Evolutionary conservation across 371 early-diverging fungal species (phyloP).

Genomic region (Conidiobolus incongruus): DNA sequence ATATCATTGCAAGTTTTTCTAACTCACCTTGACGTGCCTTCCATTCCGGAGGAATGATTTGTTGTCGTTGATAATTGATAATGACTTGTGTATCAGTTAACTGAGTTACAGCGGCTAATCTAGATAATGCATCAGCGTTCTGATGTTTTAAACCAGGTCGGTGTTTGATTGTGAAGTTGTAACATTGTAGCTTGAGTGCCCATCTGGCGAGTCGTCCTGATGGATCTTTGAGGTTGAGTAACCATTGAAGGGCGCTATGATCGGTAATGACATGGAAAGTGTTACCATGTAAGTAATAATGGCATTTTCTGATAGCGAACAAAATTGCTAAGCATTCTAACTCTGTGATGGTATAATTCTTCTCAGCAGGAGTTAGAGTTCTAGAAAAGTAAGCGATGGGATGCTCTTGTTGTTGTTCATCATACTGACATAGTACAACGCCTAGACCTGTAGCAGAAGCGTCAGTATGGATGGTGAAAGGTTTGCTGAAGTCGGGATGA

Average conservation of each 20-base stretch:
- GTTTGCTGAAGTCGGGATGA: slow-evolving; percentile 9
- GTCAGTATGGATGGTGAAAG: slow-evolving; percentile 10
- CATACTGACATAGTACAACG: slow-evolving; percentile 10
- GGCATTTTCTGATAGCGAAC: slow-evolving; percentile 6
- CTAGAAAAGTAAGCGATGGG: slow-evolving; percentile 2
- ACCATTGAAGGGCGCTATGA: slow-evolving; percentile 4
- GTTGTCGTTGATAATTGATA: too few species aligned
- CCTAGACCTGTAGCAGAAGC: slow-evolving; percentile 11
- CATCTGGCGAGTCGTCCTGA: slow-evolving; percentile 3
- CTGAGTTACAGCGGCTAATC: too few species aligned
- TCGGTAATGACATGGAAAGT: slow-evolving; percentile 6
- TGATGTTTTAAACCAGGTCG: too few species aligned
- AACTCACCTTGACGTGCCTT: too few species aligned
- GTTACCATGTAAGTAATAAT: slow-evolving; percentile 5
- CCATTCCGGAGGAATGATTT: too few species aligned
- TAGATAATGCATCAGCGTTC: too few species aligned
- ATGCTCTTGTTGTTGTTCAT: neutral
- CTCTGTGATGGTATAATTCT: slow-evolving; percentile 9
- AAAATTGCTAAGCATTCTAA: slow-evolving; percentile 12
- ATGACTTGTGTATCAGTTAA: too few species aligned
- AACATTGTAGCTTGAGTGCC: slow-evolving; percentile 4
- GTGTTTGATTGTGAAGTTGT: neutral
- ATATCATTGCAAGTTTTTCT: too few species aligned
- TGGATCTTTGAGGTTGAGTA: slow-evolving; percentile 3
- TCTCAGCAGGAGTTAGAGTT: slow-evolving; percentile 9